These are phyloP conservation scores for Pelargonium australe DNA, from an alignment of 441 rosid genomes.

Conservation along the genomic window DNA sequence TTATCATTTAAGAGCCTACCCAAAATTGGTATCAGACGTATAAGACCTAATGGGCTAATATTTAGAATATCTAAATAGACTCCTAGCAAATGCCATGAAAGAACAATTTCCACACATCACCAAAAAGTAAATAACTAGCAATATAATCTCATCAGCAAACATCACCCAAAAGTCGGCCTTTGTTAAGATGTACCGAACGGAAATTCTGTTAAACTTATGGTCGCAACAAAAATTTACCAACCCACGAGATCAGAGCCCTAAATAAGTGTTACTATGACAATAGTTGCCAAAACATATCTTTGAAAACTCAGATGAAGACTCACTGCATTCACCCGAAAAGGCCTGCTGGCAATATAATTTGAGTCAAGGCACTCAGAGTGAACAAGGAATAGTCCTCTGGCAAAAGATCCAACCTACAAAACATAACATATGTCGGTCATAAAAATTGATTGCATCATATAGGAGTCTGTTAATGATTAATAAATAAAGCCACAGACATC, in stretches of 20 bases:
- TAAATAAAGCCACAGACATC: background rate
- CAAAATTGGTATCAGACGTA: background rate
- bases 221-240: background rate
- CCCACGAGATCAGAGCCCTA: background rate
- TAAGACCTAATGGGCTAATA: background rate
- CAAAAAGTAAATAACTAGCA: background rate
- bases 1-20: background rate
- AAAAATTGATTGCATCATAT: conserved; percentile 9
- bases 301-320: conserved; percentile 23
- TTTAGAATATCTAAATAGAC: background rate
- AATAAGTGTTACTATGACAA: background rate
- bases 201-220: background rate
- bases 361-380: conserved; percentile 87
- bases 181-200: background rate
- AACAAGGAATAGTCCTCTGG: conserved; percentile 85
- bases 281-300: conserved; percentile 1
- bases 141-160: background rate
- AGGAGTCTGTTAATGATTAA: conserved; percentile 6
- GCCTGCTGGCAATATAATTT: conserved; percentile 83
- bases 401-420: conserved; percentile 82
- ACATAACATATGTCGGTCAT: background rate
- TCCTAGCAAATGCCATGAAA: background rate
- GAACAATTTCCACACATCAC: background rate
- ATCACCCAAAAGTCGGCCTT: background rate
- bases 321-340: conserved; percentile 87